Evolutionary conservation across 2,329 filamentous ascomycete genomes (phyloP), one percentile per base, ranked within the genome.

Genomic region (Xylariales sp.): DNA sequence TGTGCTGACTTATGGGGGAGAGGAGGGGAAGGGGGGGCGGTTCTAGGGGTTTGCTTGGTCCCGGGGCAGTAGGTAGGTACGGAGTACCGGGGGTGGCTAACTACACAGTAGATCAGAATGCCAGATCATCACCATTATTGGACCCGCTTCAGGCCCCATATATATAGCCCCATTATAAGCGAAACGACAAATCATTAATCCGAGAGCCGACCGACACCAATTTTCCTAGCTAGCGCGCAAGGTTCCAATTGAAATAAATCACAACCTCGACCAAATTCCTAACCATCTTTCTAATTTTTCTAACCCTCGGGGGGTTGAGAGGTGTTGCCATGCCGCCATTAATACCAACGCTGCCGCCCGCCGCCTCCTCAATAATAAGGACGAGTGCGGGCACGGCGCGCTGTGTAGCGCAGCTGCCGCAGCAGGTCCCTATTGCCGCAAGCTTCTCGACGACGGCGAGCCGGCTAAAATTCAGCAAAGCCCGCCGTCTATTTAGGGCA

Each of bases 371-470:
- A 7, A 45, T 59, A 48, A 43, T 49, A 55, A 62, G 64, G 49
- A 18, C 59, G 45, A 62, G 67, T 50, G 48, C 55, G 60, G 58
- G 64, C 46, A 34, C 67, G 36, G 39, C 67, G 62, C 43, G 59
- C 34, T 46, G 54, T 32, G 48, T 46, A 50, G 64, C 60, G 8
- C 65, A 45, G 61, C 39, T 54, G 61, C 39, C 58, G 39, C 45
- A 30, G 36, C 64, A 62, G 45, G 53, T 54, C 16, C 18, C 67
- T n/a, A 66, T 34, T 55, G 71, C 30, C 32, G 73, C 73, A 48
- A 64, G 68, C 67, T 77, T 77, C 72, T 77, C 75, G 46, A 75
- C 75, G 1, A 77, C 75, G n/a, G 61, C 72, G 18, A 72, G 69
- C 62, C 74, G 71, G 41, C 68, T 63, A 34, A 70, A 67, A 30